Conservation (phyloP, 192 early-diverging fungal genomes). For the Umbelopsis sp. region DNA sequence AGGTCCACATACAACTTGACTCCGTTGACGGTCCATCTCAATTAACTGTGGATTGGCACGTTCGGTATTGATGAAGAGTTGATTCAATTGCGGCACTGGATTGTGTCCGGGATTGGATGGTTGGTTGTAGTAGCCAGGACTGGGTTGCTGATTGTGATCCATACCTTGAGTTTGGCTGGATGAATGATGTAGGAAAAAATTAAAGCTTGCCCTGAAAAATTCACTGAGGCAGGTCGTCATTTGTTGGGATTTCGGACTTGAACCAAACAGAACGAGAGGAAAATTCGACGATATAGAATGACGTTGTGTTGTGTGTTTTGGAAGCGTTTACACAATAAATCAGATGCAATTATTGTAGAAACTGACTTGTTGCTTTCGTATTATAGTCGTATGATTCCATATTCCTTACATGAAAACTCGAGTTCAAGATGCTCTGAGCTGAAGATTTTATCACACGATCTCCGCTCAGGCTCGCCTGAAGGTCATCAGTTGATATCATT, state of each 20-base stretch:
- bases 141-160: not conserved
- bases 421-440: too few species aligned
- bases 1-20: slow-evolving; percentile 43
- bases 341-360: too few species aligned
- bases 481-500: too few species aligned
- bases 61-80: slow-evolving; percentile 11
- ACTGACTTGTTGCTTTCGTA: too few species aligned
- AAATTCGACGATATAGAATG: not conserved
- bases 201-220: not conserved
- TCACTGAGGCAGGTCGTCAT: not conserved
- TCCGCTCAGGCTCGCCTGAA: too few species aligned
- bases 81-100: not conserved
- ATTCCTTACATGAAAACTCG: too few species aligned
- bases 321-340: too few species aligned
- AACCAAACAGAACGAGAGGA: slow-evolving; percentile 11
- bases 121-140: not conserved
- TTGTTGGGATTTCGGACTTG: not conserved
- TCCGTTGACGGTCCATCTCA: slow-evolving; percentile 8
- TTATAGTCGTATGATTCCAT: too few species aligned
- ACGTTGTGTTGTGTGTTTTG: too few species aligned
- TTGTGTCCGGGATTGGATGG: not conserved
- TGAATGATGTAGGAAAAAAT: not conserved
- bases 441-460: too few species aligned
- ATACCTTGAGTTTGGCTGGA: not conserved
- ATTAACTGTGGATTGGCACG: not conserved